Evolutionary conservation across 148 eudicot species (phyloP).

Genomic region (Rhododendron ovatum): DNA sequence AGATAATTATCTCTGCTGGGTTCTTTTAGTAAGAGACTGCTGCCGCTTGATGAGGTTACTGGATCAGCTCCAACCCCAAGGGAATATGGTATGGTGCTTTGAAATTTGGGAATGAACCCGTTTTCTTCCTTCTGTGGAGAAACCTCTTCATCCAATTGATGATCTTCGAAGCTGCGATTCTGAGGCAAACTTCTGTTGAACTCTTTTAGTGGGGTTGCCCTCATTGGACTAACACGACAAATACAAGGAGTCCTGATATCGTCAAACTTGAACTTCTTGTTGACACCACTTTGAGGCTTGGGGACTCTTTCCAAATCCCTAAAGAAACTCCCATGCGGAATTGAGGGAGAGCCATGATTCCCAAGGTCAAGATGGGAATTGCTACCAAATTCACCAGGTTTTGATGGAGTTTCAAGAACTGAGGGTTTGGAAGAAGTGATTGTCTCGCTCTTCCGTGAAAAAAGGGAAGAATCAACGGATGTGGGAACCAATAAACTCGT

Average conservation of each 20-base stretch:
- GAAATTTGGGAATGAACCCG: constrained; percentile 29
- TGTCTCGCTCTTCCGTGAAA: constrained; percentile 27
- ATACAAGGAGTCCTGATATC: constrained; percentile 23
- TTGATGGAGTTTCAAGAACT: constrained; percentile 25
- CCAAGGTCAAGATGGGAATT: constrained; percentile 19
- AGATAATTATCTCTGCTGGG: constrained; percentile 28
- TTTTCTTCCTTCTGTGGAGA: constrained; percentile 35
- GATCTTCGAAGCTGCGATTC: constrained; percentile 29
- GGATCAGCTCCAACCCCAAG: constrained; percentile 46
- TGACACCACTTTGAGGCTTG: constrained; percentile 26
- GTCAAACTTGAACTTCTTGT: constrained; percentile 39
- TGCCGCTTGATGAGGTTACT: constrained; percentile 27
- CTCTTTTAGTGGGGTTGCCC: constrained; percentile 33
- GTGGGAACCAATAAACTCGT: constrained; percentile 42
- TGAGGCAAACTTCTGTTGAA: constrained; percentile 36
- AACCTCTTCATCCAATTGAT: constrained; percentile 24
- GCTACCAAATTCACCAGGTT: constrained; percentile 23
- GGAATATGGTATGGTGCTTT: constrained; percentile 32
- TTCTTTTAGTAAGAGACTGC: constrained; percentile 29
- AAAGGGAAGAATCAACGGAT: constrained; percentile 32
- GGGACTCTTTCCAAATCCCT: constrained; percentile 25
- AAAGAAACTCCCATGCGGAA: constrained; percentile 19
- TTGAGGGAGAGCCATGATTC: constrained; percentile 30
- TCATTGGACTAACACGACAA: constrained; percentile 20
- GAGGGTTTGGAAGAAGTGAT: constrained; percentile 25